phyloP scores from a whole-genome alignment of 768 basidiomycete species.

The Scleroderma citrinum region DNA sequence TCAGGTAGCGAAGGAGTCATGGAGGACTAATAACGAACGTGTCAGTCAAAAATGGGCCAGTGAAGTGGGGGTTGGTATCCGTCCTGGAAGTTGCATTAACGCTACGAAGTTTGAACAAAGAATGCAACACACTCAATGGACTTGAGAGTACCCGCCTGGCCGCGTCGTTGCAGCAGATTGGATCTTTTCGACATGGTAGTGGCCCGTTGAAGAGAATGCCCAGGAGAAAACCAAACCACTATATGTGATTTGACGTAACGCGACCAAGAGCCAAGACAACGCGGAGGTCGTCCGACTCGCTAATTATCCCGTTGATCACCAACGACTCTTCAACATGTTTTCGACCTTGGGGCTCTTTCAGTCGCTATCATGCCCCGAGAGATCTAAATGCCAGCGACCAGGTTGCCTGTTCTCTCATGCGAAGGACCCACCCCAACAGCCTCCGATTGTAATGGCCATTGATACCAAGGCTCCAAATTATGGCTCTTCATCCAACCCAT shows the following conservation, averaged over 20 bases:
- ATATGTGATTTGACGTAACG: too few species aligned
- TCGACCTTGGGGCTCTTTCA: conserved; percentile 54
- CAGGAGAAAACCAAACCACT: neutral
- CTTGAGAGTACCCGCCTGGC: conserved; percentile 2
- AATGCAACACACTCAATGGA: conserved; percentile 22
- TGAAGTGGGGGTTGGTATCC: conserved; percentile 54
- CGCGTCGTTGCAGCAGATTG: conserved; percentile 8
- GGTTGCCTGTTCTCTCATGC: conserved; percentile 67
- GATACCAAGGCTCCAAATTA: neutral
- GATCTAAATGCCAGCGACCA: conserved; percentile 39
- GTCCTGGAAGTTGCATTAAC: conserved; percentile 30
- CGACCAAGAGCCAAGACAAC: too few species aligned
- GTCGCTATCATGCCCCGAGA: conserved; percentile 53
- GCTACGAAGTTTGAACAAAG: neutral
- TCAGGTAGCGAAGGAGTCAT: neutral
- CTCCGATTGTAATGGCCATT: conserved; percentile 10
- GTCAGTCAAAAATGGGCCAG: conserved; percentile 57
- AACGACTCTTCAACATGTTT: too few species aligned
- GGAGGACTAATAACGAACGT: conserved; percentile 38
- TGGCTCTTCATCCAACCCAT: conserved; percentile 6
- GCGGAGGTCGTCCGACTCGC: too few species aligned
- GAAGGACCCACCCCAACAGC: conserved; percentile 27
- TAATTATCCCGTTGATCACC: too few species aligned
- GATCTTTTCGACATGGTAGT: conserved; percentile 1
- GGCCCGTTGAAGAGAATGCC: neutral